Evolutionary conservation across 2,329 filamentous ascomycete species (phyloP).

Genomic region (Botryotinia calthae): DNA sequence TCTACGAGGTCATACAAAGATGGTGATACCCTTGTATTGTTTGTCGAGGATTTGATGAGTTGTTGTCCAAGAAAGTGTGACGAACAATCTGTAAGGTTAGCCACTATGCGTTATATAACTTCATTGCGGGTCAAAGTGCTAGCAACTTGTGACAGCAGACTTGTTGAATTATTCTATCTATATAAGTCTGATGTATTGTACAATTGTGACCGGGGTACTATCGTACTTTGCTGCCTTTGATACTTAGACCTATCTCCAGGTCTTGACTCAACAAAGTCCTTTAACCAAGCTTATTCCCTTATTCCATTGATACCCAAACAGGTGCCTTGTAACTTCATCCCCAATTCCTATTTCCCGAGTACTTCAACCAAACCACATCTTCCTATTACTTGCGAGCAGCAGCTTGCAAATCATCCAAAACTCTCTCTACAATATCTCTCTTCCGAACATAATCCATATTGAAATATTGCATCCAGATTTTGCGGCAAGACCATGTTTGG

Average conservation of each 20-base stretch:
- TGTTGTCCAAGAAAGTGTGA: not conserved
- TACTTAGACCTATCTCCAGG: not conserved
- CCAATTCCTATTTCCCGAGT: not conserved
- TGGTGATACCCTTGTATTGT: not conserved
- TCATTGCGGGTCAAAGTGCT: not conserved
- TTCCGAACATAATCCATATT: not conserved
- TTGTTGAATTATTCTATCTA: not conserved
- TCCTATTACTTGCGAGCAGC: not conserved
- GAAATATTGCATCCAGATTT: constrained; percentile 1
- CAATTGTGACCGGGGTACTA: not conserved
- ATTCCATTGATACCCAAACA: not conserved
- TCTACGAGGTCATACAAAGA: not conserved
- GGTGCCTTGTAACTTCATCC: not conserved
- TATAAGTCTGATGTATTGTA: not conserved
- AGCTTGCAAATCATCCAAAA: constrained; percentile 6
- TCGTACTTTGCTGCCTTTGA: not conserved
- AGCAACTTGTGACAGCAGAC: not conserved
- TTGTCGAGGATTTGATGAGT: not conserved
- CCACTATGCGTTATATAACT: not conserved
- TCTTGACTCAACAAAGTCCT: too few species aligned
- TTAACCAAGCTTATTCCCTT: not conserved
- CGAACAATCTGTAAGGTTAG: not conserved
- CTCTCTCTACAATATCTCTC: constrained; percentile 1
- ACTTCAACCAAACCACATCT: not conserved
- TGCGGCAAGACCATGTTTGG: constrained; percentile 7